Percentiles rank a stretch among this genome's conserved stretches.
phyloP scores from a whole-genome alignment of 495 filamentous ascomycete genomes.

The Aspergillus sclerotioniger region DNA sequence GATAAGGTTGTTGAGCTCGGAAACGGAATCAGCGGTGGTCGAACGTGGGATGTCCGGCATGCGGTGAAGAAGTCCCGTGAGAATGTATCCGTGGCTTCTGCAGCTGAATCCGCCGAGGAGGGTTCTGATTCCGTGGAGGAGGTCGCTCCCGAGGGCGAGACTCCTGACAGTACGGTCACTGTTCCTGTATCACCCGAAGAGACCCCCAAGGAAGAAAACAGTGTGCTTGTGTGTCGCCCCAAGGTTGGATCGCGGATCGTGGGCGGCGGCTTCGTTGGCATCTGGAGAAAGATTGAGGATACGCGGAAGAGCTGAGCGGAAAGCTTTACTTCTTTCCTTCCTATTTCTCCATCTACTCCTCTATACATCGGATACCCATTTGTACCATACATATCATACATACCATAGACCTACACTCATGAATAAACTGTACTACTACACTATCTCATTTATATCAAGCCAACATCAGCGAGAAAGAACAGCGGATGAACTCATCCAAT shows the following conservation, averaged over 20 bases:
- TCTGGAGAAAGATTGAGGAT: constrained; percentile 58
- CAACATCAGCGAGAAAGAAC: no score
- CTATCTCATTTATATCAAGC: no score
- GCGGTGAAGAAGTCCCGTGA: constrained; percentile 45
- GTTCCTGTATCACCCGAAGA: constrained; percentile 4
- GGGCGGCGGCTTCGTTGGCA: constrained; percentile 69
- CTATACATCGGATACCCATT: not conserved
- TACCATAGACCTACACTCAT: not conserved
- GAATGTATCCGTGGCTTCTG: constrained; percentile 34
- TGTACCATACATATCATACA: not conserved
- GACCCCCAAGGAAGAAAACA: constrained; percentile 34
- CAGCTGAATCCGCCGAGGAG: not conserved
- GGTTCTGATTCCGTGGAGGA: not conserved
- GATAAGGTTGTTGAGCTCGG: constrained; percentile 68
- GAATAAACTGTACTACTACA: not conserved
- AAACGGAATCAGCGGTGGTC: constrained; percentile 50
- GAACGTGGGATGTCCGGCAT: constrained; percentile 64
- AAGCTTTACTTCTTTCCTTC: not conserved
- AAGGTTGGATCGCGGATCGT: constrained; percentile 60
- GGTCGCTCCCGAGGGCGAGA: not conserved
- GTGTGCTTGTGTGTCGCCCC: constrained; percentile 65
- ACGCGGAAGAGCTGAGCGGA: constrained; percentile 4
- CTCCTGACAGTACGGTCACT: not conserved
- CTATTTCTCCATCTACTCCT: not conserved
- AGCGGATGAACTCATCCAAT: no score